These are phyloP conservation scores for Sugiyamaella boreocaroliniensis DNA, from an alignment of 805 yeast genomes.

Conservation along the genomic window DNA sequence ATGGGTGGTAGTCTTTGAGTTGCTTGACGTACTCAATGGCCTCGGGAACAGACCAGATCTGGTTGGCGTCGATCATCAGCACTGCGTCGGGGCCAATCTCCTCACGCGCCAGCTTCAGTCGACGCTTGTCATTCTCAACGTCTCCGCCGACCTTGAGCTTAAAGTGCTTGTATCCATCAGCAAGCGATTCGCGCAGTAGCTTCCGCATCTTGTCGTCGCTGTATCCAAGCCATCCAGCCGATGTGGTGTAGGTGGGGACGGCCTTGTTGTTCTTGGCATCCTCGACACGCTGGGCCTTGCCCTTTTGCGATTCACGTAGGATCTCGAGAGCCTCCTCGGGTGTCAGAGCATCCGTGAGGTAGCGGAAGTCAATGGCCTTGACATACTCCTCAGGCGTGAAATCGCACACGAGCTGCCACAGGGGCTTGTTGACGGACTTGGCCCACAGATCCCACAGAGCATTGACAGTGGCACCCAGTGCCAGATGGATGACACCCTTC, in stretches of 20 bases:
- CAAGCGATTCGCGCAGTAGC: slow-evolving; percentile 31
- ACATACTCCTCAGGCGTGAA: slow-evolving; percentile 39
- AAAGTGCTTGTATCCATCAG: slow-evolving; percentile 36
- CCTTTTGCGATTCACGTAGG: slow-evolving; percentile 27
- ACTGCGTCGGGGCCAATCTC: slow-evolving; percentile 34
- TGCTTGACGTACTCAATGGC: slow-evolving; percentile 31
- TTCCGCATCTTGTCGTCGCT: slow-evolving; percentile 36
- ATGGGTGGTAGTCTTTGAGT: slow-evolving; percentile 29
- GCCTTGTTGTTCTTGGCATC: slow-evolving; percentile 32
- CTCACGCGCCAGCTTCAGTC: slow-evolving; percentile 35
- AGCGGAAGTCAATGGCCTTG: slow-evolving; percentile 37
- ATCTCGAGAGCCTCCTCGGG: slow-evolving; percentile 36
- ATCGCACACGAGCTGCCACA: slow-evolving; percentile 39
- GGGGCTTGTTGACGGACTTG: slow-evolving; percentile 33
- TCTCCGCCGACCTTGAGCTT: slow-evolving; percentile 39
- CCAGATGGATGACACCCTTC: slow-evolving; percentile 38
- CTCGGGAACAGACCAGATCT: slow-evolving; percentile 34
- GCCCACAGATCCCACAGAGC: slow-evolving; percentile 43
- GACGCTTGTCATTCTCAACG: slow-evolving; percentile 33
- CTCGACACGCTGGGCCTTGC: slow-evolving; percentile 31
- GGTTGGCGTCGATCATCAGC: slow-evolving; percentile 34
- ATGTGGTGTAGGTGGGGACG: slow-evolving; percentile 41
- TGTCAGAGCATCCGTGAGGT: slow-evolving; percentile 39
- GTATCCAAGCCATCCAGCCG: slow-evolving; percentile 42
- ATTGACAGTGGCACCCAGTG: slow-evolving; percentile 37